Conservation (phyloP, 2,329 filamentous ascomycete species). For the Calycina marina region DNA sequence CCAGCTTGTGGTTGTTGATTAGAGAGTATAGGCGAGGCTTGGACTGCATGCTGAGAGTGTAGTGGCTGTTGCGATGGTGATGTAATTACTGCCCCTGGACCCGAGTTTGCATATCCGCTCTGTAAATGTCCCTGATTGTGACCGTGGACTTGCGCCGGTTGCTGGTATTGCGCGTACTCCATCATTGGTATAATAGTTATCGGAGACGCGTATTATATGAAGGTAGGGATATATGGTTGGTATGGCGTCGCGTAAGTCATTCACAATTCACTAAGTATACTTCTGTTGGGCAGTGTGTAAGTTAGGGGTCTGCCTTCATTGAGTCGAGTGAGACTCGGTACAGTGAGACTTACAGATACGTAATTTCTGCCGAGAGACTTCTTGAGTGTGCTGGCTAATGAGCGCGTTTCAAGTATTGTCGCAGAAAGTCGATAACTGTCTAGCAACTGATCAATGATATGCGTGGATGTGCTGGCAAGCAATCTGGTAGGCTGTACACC, state of each 20-base stretch:
- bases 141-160: slow-evolving; percentile 39
- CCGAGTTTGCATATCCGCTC: slow-evolving; percentile 46
- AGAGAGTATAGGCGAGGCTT: slow-evolving; percentile 68
- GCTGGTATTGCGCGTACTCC: slow-evolving; percentile 64
- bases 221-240: too few species aligned
- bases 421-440: too few species aligned
- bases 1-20: slow-evolving; percentile 61
- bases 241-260: too few species aligned
- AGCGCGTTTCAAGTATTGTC: too few species aligned
- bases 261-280: too few species aligned
- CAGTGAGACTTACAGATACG: too few species aligned
- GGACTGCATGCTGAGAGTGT: slow-evolving; percentile 43
- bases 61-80: slow-evolving; percentile 59
- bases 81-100: slow-evolving; percentile 41
- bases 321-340: too few species aligned
- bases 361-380: too few species aligned
- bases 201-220: not conserved
- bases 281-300: too few species aligned
- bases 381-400: too few species aligned
- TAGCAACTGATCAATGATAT: too few species aligned
- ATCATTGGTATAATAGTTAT: slow-evolving; percentile 34
- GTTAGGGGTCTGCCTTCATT: too few species aligned
- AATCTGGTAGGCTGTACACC: slow-evolving; percentile 35
- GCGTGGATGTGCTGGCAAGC: slow-evolving; percentile 47
- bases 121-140: slow-evolving; percentile 42